A percentile compares a stretch with the other conserved stretches of the same genome.
Evolutionary conservation across 1,284 basidiomycete genomes (phyloP).

Genomic region (Papiliotrema flavescens): DNA sequence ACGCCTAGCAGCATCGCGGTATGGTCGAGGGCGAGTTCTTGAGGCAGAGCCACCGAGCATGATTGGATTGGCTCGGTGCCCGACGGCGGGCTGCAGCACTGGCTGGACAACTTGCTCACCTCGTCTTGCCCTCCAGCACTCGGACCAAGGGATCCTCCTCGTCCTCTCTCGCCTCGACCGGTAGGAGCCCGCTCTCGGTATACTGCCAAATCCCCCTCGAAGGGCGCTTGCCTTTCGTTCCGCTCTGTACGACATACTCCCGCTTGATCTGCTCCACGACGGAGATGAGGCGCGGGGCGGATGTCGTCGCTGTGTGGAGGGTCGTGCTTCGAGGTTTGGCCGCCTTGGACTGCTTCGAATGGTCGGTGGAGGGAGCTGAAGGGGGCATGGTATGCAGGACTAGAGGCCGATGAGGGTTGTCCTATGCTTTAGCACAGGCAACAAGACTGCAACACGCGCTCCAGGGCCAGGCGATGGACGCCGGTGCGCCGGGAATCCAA

Average conservation of each 20-base stretch:
- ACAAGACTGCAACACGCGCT: too few species aligned
- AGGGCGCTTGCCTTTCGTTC: conserved; percentile 16
- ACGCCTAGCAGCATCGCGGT: too few species aligned
- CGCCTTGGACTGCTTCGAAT: neutral
- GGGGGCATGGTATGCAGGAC: conserved; percentile 65
- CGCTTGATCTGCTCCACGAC: conserved; percentile 81
- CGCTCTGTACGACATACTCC: conserved; percentile 53
- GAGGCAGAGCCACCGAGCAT: too few species aligned
- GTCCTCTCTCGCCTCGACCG: conserved; percentile 44
- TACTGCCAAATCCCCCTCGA: conserved; percentile 66
- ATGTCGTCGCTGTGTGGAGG: conserved; percentile 49
- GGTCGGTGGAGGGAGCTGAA: too few species aligned
- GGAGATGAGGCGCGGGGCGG: conserved; percentile 65
- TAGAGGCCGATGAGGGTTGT: conserved; percentile 57
- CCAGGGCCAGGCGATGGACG: too few species aligned
- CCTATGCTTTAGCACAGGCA: conserved; percentile 47
- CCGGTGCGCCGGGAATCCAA: conserved; percentile 6
- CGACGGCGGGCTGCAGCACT: too few species aligned
- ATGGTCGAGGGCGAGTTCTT: too few species aligned
- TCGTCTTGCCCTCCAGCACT: conserved; percentile 54
- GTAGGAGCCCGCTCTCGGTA: conserved; percentile 62
- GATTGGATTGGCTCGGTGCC: too few species aligned
- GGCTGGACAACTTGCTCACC: too few species aligned
- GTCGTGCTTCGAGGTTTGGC: conserved; percentile 12
- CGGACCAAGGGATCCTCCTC: conserved; percentile 43